A percentile compares a stretch with the other conserved stretches of the same genome.
Evolutionary conservation across 257 asterid genomes (phyloP).

Genomic region (Anisodus acutangulus): DNA sequence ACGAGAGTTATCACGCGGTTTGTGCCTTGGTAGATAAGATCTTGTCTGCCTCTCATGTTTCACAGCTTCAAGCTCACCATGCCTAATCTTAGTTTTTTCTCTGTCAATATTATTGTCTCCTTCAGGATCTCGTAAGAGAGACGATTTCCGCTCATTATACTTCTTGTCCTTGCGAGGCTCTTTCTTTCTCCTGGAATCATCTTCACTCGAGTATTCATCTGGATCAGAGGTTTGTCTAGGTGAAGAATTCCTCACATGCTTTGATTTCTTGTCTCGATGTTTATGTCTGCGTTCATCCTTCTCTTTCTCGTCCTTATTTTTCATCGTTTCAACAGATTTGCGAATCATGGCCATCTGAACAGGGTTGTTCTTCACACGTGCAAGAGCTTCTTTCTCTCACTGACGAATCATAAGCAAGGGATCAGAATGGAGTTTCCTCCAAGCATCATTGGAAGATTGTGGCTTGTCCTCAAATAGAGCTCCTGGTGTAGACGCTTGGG

Average conservation of each 20-base stretch:
- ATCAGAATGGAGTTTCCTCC: conserved; percentile 98
- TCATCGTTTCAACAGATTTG: conserved; percentile 77
- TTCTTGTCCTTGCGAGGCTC: conserved; percentile 38
- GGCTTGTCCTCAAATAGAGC: conserved; percentile 95
- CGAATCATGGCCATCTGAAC: conserved; percentile 96
- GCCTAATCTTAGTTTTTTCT: conserved; percentile 27
- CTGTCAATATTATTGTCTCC: not conserved
- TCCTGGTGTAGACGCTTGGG: conserved; percentile 60
- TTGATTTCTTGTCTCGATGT: conserved; percentile 23
- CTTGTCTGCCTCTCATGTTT: conserved; percentile 43
- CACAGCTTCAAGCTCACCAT: conserved; percentile 33
- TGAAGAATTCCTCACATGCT: conserved; percentile 46
- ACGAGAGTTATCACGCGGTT: conserved; percentile 44
- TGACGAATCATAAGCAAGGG: conserved; percentile 93
- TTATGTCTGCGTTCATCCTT: conserved; percentile 51
- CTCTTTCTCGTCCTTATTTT: conserved; percentile 50
- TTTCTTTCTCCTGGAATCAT: conserved; percentile 44
- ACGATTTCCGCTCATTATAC: conserved; percentile 34
- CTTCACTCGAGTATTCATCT: conserved; percentile 50
- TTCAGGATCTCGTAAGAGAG: not conserved
- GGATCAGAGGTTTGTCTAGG: conserved; percentile 54
- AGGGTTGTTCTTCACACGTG: conserved; percentile 91
- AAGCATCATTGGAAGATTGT: conserved; percentile 88
- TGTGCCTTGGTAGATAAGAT: conserved; percentile 34
- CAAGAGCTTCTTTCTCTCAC: conserved; percentile 94